Evolutionary conservation across 2,329 filamentous ascomycete species (phyloP).

Genomic region (Fusarium domesticum): DNA sequence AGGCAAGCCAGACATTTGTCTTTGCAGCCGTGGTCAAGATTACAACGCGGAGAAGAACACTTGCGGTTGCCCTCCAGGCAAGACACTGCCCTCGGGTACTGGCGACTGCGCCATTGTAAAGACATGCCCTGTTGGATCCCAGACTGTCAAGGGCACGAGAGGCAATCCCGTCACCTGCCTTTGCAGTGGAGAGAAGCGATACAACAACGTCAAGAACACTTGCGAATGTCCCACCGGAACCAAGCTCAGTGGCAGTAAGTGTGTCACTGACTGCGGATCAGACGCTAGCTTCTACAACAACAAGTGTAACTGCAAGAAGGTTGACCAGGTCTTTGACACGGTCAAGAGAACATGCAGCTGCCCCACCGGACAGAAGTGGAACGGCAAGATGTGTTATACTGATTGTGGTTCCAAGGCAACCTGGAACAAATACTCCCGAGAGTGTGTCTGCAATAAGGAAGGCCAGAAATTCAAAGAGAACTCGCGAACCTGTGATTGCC

Average conservation of each 20-base stretch:
- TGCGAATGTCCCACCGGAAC: neutral
- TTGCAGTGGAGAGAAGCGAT: neutral
- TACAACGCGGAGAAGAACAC: neutral
- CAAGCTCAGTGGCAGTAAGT: neutral
- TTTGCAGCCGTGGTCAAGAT: neutral
- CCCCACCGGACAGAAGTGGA: neutral
- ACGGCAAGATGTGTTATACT: neutral
- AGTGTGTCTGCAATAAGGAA: constrained; percentile 1
- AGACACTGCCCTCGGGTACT: neutral
- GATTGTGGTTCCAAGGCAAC: constrained; percentile 3
- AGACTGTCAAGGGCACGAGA: neutral
- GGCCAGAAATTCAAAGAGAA: neutral
- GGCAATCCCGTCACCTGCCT: neutral
- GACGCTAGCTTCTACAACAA: neutral
- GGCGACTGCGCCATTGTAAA: neutral
- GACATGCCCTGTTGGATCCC: neutral
- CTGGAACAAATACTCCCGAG: neutral
- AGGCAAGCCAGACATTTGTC: neutral
- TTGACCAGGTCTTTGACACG: neutral
- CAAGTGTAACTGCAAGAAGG: constrained; percentile 2
- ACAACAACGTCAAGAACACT: neutral
- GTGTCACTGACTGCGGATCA: constrained; percentile 1
- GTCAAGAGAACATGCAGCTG: neutral
- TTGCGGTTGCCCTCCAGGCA: neutral
- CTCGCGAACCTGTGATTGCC: neutral